Base-by-base conservation (phyloP, 1,139 yeast genomes). In the Debaryomyces sp. region DNA sequence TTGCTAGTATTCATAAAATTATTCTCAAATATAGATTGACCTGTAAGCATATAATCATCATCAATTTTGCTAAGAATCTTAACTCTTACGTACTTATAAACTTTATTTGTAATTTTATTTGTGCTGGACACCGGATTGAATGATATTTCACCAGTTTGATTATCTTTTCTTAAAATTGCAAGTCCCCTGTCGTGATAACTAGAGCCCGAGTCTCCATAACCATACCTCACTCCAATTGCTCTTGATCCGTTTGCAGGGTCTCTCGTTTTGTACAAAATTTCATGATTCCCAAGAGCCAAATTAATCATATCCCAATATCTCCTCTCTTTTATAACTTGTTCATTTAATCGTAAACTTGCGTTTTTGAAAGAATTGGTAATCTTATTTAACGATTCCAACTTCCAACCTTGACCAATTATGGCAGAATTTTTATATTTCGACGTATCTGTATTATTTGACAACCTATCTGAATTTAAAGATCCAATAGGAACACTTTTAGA, bases 201-300 rank as follows among this genome's bases (percentile, higher is more conserved):
- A 1, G 96, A 89, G 0, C 98, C 99, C 0, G 96, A 84, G 64
- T 91, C 97, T 8, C 88, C 94, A 66, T 82, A 94, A 0, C 98
- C 98, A 62, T 88, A 92, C 59, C 89, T 89, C 33, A 92, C 87
- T 1, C 92, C 96, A 39, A 92, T 73, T 17, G 78, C 73, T 45
- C 73, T 44, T 54, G 77, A 68, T 35, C 82, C 82, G 33, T 61
- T 67, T 12, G 41, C 74, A 56, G 63, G 85, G 48, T 82, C 87
- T 49, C 85, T 77, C 34, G 86, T 76, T 59, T 88, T 88, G 60
- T 86, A 86, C 15, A 92, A 69, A 1, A 87, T 86, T 59, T 91
- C 97, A 43, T 87, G 76, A 48, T 81, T 77, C 26, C 81, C 77
- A 43, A 72, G 57, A 1, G 84, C 79, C 27, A 73, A 67, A 50